A percentile compares a stretch with the other conserved stretches of the same genome.
phyloP scores from a whole-genome alignment of 345 rosid genomes.

The Pugionium dolabratum region DNA sequence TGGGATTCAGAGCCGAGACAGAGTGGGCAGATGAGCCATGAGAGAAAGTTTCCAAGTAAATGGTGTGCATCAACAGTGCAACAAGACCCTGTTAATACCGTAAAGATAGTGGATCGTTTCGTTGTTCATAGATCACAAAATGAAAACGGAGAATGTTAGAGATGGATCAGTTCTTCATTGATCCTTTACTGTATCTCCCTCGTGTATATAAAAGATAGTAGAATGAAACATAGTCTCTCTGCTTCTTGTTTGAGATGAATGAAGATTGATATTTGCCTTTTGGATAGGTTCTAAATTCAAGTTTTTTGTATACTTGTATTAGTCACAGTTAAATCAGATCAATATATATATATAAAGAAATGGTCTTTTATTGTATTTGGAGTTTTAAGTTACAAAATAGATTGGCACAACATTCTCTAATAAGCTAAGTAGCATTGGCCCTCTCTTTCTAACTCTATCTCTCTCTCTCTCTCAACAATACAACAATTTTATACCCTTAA shows the following conservation, averaged over 20 bases:
- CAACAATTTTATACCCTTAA: slow-evolving; percentile 30
- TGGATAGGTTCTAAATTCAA: too few relatives aligned
- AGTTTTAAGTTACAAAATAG: slow-evolving; percentile 15
- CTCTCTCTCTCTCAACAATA: slow-evolving; percentile 29
- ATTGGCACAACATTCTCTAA: slow-evolving; percentile 21
- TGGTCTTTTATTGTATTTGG: slow-evolving; percentile 24
- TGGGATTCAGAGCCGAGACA: slow-evolving; percentile 68
- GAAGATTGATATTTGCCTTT: neutral
- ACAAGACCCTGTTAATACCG: slow-evolving; percentile 70
- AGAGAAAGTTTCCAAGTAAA: slow-evolving; percentile 66
- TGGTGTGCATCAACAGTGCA: slow-evolving; percentile 62
- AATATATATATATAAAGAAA: neutral
- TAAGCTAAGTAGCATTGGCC: slow-evolving; percentile 24
- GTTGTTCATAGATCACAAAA: slow-evolving; percentile 48
- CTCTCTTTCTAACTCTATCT: neutral
- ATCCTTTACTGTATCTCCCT: slow-evolving; percentile 15
- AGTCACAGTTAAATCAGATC: neutral
- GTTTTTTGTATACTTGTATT: too few relatives aligned
- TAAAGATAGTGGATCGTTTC: slow-evolving; percentile 69
- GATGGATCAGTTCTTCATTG: slow-evolving; percentile 42
- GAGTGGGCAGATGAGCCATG: slow-evolving; percentile 59
- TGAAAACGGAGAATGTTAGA: slow-evolving; percentile 35
- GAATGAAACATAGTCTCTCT: slow-evolving; percentile 27
- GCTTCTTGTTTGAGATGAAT: slow-evolving; percentile 23
- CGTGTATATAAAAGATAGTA: slow-evolving; percentile 27